Conservation (phyloP, 495 filamentous ascomycete genomes). For the Melanomma pulvis-pyrius region DNA sequence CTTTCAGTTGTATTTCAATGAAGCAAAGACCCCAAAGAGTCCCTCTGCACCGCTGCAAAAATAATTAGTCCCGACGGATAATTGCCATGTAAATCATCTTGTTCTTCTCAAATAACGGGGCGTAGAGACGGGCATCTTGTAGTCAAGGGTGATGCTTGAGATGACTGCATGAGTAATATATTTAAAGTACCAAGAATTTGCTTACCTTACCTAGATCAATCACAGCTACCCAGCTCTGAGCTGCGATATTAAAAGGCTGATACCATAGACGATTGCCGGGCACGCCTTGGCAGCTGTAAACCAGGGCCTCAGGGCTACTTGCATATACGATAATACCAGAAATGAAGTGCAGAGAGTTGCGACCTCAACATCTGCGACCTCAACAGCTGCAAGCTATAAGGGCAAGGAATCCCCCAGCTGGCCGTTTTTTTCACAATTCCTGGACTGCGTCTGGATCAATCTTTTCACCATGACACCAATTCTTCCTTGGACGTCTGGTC, state of each 20-base stretch:
- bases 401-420: background rate
- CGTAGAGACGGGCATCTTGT: background rate
- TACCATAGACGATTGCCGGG: background rate
- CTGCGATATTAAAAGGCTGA: constrained; percentile 6
- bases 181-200: background rate
- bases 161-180: background rate
- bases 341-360: background rate
- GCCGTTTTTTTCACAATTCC: background rate
- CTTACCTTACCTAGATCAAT: background rate
- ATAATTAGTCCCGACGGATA: no score
- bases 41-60: no score
- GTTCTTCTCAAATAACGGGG: background rate
- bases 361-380: background rate
- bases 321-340: constrained; percentile 16
- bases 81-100: background rate
- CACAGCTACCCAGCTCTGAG: background rate
- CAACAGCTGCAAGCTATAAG: background rate
- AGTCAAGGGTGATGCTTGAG: background rate
- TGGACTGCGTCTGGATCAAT: background rate
- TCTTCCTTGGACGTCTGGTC: background rate
- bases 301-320: background rate
- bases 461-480: constrained; percentile 20
- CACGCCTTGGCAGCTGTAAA: constrained; percentile 14
- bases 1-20: no score
- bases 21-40: no score